Conservation (phyloP, 805 yeast species). For the Cyberlindnera saturnus region DNA sequence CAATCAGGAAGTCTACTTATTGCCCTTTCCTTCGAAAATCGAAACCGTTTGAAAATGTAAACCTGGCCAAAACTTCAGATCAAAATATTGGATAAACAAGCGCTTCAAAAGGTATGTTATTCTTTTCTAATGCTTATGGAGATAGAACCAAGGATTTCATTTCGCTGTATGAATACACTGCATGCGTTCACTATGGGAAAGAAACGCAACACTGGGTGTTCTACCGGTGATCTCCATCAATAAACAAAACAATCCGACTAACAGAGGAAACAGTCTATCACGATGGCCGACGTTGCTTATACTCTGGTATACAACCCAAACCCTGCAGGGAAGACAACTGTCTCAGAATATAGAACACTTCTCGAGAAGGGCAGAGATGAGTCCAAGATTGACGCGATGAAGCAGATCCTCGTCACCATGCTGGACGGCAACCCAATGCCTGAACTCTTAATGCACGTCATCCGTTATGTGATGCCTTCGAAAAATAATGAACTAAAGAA, state of each 20-base stretch:
- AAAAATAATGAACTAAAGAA: constrained; percentile 87
- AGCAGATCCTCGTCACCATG: constrained; percentile 76
- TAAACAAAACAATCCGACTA: neutral
- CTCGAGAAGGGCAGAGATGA: constrained; percentile 90
- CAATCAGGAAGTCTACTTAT: neutral
- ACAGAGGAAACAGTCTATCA: neutral
- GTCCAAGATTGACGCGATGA: constrained; percentile 85
- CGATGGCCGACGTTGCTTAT: constrained; percentile 46
- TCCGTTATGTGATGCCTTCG: constrained; percentile 96
- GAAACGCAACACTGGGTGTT: no score
- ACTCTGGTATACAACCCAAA: constrained; percentile 77
- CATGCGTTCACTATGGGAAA: no score
- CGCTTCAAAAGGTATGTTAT: no score
- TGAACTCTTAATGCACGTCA: constrained; percentile 90
- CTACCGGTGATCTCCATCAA: neutral
- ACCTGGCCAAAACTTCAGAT: no score
- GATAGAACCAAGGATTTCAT: no score
- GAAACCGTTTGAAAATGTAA: no score
- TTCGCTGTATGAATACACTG: no score
- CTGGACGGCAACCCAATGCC: constrained; percentile 92
- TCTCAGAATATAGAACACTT: constrained; percentile 65
- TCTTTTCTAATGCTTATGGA: no score
- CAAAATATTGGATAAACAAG: no score
- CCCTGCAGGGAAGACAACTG: constrained; percentile 51
- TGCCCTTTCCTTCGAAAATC: no score